Evolutionary conservation across 225 moss, liverwort and hornwort species (phyloP).

Genomic region (Bryoerythrophyllum caledonicum): DNA sequence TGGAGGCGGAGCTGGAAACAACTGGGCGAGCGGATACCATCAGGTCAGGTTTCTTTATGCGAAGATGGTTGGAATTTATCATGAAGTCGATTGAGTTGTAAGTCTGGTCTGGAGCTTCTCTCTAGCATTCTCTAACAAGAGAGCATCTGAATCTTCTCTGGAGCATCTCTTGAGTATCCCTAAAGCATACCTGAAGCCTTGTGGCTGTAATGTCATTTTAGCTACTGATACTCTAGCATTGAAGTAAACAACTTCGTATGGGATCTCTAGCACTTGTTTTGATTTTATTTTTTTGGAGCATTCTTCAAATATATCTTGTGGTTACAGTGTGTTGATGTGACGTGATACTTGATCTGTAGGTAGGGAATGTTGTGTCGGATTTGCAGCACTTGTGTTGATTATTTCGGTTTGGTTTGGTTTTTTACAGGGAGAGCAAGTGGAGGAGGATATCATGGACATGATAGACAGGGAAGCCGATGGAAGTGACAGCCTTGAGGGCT

Average conservation of each 20-base stretch:
- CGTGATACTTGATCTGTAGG: not conserved
- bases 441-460: constrained; percentile 99
- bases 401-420: too few relatives aligned
- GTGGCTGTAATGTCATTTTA: not conserved
- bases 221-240: not conserved
- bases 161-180: not conserved
- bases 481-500: constrained; percentile 96
- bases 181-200: not conserved
- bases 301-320: too few relatives aligned
- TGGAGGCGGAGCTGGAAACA: constrained; percentile 98
- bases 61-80: not conserved
- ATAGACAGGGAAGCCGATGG: constrained; percentile 99
- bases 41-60: constrained; percentile 46
- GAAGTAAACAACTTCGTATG: not conserved
- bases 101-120: too few relatives aligned
- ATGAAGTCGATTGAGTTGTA: too few relatives aligned
- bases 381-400: not conserved
- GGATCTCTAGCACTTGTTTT: too few relatives aligned
- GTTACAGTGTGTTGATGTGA: too few relatives aligned
- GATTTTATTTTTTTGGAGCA: too few relatives aligned
- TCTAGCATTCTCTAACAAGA: too few relatives aligned
- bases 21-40: constrained; percentile 99
- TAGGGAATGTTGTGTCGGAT: not conserved
- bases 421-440: constrained; percentile 95
- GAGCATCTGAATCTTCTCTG: too few relatives aligned